Conservation (phyloP, 2,329 filamentous ascomycete genomes). For the Sporothrix brunneoviolacea region DNA sequence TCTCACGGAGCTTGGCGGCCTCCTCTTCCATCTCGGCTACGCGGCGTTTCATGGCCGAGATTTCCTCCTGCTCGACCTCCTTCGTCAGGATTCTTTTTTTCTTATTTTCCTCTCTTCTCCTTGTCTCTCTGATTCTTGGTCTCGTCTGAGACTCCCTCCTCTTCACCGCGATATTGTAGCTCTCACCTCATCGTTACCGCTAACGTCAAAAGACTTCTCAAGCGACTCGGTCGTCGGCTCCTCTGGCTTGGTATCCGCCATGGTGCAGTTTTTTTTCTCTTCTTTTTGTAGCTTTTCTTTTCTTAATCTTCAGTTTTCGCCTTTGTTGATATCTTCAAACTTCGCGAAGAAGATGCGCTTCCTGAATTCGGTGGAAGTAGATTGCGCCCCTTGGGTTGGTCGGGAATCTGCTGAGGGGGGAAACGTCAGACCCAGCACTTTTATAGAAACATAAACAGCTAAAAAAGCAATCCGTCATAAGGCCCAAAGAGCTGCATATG, state of each 20-base stretch:
- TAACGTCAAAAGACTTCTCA: conserved; percentile 34
- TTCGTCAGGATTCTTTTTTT: conserved; percentile 17
- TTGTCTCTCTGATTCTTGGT: conserved; percentile 2
- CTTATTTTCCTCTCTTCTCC: conserved; percentile 2
- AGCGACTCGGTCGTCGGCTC: conserved; percentile 24
- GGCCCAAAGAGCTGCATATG: background rate
- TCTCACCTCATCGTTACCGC: conserved; percentile 43
- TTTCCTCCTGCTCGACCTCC: conserved; percentile 56
- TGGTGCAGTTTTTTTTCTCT: conserved; percentile 5
- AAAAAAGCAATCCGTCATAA: background rate
- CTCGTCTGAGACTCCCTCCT: conserved; percentile 7
- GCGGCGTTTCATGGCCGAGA: conserved; percentile 77
- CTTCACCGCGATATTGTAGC: conserved; percentile 13
- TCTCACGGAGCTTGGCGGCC: conserved; percentile 76
- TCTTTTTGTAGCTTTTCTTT: background rate
- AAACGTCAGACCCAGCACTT: too few relatives aligned
- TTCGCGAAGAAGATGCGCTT: background rate
- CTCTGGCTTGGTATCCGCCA: conserved; percentile 26
- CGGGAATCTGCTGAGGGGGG: background rate
- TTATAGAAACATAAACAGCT: background rate
- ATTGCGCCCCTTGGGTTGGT: too few relatives aligned
- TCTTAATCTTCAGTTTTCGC: background rate
- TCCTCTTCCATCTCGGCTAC: conserved; percentile 90
- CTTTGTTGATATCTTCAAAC: too few relatives aligned
- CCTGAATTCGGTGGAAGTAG: too few relatives aligned